A percentile compares a stretch with the other conserved stretches of the same genome.
These are phyloP conservation scores for Scheffersomyces cryptocercus DNA, from an alignment of 1,139 yeast genomes.

Conservation along the genomic window DNA sequence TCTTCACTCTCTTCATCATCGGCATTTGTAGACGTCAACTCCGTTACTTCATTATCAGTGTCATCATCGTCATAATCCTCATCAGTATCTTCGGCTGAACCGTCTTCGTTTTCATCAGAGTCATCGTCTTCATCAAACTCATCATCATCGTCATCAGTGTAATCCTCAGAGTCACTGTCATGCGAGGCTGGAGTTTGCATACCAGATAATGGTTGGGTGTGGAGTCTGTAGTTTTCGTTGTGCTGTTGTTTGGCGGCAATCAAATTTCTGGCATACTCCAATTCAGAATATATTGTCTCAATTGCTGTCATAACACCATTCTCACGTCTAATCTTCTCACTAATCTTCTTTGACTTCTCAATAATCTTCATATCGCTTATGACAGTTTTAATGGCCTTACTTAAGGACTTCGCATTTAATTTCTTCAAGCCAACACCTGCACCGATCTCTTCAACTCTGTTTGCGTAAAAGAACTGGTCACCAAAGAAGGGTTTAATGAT, in stretches of 20 bases:
- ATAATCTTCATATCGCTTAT: constrained; percentile 68
- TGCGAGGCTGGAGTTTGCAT: constrained; percentile 26
- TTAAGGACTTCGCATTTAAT: constrained; percentile 61
- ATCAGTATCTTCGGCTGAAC: constrained; percentile 5
- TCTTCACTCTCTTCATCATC: constrained; percentile 1
- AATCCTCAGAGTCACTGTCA: constrained; percentile 20
- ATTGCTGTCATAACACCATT: constrained; percentile 81
- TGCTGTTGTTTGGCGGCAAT: constrained; percentile 33
- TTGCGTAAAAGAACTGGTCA: constrained; percentile 90
- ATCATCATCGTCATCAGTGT: constrained; percentile 14
- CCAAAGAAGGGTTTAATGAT: constrained; percentile 94
- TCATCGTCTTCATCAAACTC: constrained; percentile 14
- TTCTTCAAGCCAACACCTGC: constrained; percentile 77
- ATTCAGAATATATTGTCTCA: constrained; percentile 69
- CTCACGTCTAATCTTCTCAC: constrained; percentile 64
- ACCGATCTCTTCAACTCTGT: constrained; percentile 83
- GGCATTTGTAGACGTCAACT: neutral
- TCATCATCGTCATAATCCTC: neutral
- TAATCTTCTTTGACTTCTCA: constrained; percentile 62
- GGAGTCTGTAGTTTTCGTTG: constrained; percentile 22
- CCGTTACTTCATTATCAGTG: neutral
- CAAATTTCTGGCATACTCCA: constrained; percentile 70
- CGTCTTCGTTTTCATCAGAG: constrained; percentile 4
- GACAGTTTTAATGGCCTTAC: constrained; percentile 67
- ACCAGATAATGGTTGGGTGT: constrained; percentile 22